Conservation (phyloP, 345 rosid genomes). For the Eucalyptus brandiana region DNA sequence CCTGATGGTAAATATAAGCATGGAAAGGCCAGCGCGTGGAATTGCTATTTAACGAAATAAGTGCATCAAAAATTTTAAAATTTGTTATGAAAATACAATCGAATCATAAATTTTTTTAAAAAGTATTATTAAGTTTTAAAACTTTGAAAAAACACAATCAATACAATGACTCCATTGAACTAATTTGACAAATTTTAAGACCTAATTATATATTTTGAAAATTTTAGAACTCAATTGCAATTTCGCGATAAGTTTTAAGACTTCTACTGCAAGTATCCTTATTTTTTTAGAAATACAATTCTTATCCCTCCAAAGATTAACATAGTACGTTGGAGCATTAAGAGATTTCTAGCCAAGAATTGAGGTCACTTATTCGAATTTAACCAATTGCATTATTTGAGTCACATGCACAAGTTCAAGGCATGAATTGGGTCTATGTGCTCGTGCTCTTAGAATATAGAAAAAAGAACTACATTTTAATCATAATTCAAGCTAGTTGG, state of each 20-base stretch:
- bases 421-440: not conserved
- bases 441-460: not conserved
- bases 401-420: not conserved
- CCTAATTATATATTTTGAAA: too few relatives aligned
- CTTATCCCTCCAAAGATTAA: too few relatives aligned
- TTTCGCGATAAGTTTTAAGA: accelerated
- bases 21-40: not conserved
- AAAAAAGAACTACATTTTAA: not conserved
- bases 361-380: not conserved
- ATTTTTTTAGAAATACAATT: too few relatives aligned
- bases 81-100: accelerated
- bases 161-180: too few relatives aligned
- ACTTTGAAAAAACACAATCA: too few relatives aligned
- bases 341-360: not conserved
- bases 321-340: not conserved
- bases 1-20: not conserved
- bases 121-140: accelerated
- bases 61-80: accelerated
- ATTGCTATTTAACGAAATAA: not conserved
- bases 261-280: accelerated
- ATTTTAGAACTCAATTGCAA: too few relatives aligned
- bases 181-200: too few relatives aligned
- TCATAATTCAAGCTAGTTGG: not conserved
- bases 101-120: accelerated
- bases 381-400: not conserved